phyloP scores from a whole-genome alignment of 768 basidiomycete species.

The Crepidotus variabilis region DNA sequence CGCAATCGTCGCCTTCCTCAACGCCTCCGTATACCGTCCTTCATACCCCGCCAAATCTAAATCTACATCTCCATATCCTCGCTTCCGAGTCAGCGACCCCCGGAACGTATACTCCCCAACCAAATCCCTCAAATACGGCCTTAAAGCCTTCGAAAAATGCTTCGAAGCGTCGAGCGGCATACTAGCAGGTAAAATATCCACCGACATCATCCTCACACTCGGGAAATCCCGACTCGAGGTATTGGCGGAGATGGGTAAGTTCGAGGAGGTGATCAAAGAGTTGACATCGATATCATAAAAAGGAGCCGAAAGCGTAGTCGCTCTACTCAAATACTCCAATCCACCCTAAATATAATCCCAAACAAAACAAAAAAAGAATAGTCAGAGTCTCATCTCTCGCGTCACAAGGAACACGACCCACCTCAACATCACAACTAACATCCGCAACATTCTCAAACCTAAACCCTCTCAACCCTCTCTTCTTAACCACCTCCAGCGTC shows the following conservation, averaged over 20 bases:
- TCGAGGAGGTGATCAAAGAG: no score
- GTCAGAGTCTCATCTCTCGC: not conserved
- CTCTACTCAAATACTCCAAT: constrained; percentile 73
- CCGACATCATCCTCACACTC: constrained; percentile 76
- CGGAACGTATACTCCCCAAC: constrained; percentile 27
- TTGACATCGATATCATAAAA: constrained; percentile 50
- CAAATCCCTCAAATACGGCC: constrained; percentile 64
- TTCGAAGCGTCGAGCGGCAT: constrained; percentile 78
- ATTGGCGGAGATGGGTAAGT: no score
- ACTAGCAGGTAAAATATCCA: constrained; percentile 87
- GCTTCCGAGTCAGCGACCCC: not conserved
- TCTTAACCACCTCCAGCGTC: constrained; percentile 38
- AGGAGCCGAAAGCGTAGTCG: constrained; percentile 77
- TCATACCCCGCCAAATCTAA: no score
- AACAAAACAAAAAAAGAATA: not conserved
- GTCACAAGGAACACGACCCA: constrained; percentile 21
- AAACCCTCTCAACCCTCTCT: constrained; percentile 44
- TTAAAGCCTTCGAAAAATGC: constrained; percentile 65
- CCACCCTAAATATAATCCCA: constrained; percentile 80
- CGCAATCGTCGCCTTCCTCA: constrained; percentile 74
- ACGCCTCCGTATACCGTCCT: constrained; percentile 33
- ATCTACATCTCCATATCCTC: no score
- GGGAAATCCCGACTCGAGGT: no score
- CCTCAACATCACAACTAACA: constrained; percentile 86
- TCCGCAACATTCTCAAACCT: constrained; percentile 78